Percentiles rank a stretch among this genome's conserved stretches.
phyloP scores from a whole-genome alignment of 75 land plant genomes.

The Picea glauca region DNA sequence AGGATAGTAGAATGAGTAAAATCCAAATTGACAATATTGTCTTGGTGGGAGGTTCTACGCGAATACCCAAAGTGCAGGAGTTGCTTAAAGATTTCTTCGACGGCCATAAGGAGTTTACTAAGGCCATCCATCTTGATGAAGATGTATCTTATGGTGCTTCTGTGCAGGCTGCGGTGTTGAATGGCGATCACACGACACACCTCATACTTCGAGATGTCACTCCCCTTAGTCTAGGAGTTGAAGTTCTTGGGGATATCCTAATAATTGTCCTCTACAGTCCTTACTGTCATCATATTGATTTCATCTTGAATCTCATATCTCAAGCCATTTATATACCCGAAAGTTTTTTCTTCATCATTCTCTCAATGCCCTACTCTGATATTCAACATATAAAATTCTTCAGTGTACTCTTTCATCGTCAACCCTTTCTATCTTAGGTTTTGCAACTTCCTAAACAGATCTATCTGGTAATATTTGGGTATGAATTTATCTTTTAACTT shows the following conservation, averaged over 20 bases:
- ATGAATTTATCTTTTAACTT: too few relatives aligned
- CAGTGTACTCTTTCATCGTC: too few relatives aligned
- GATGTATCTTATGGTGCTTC: slow-evolving; percentile 23
- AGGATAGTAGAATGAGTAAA: slow-evolving; percentile 23
- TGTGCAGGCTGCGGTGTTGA: slow-evolving; percentile 23
- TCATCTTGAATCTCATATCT: too few relatives aligned
- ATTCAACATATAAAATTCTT: too few relatives aligned
- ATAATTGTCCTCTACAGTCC: too few relatives aligned
- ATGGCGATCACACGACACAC: slow-evolving; percentile 16
- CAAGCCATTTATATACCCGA: too few relatives aligned
- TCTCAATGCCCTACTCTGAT: too few relatives aligned
- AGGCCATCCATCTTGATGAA: slow-evolving; percentile 17
- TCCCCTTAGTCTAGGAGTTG: slow-evolving; percentile 27
- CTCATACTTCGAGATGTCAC: slow-evolving; percentile 17
- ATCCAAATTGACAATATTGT: slow-evolving; percentile 12
- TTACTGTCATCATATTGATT: too few relatives aligned
- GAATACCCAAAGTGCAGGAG: slow-evolving; percentile 23
- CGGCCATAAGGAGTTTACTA: slow-evolving; percentile 16
- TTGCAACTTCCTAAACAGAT: too few relatives aligned
- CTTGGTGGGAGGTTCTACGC: slow-evolving; percentile 24
- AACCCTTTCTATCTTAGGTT: too few relatives aligned
- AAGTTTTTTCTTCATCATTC: too few relatives aligned
- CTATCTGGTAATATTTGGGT: too few relatives aligned
- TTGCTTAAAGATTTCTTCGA: slow-evolving; percentile 22
- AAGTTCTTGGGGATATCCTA: slow-evolving; percentile 26